Evolutionary conservation across 2,329 filamentous ascomycete genomes (phyloP).

Genomic region (Verticillium dahliae): DNA sequence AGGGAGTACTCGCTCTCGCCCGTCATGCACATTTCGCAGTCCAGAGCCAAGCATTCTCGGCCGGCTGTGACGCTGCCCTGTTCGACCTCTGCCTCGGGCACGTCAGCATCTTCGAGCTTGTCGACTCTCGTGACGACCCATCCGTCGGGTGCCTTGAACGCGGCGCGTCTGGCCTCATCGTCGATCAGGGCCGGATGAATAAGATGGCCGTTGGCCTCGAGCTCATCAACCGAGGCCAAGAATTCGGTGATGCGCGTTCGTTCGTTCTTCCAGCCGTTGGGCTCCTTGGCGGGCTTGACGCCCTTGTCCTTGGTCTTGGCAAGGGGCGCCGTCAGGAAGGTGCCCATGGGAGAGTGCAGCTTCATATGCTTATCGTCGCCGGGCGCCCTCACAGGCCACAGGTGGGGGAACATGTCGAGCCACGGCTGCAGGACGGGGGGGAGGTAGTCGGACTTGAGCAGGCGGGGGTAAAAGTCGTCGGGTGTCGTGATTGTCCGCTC

Average conservation of each 20-base stretch:
- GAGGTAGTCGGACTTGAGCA: slow-evolving; percentile 43
- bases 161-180: slow-evolving; percentile 45
- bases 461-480: slow-evolving; percentile 54
- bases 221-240: slow-evolving; percentile 63
- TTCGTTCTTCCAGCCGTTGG: slow-evolving; percentile 63
- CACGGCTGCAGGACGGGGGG: slow-evolving; percentile 57
- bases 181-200: slow-evolving; percentile 73
- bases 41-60: slow-evolving; percentile 70
- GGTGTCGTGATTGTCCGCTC: slow-evolving; percentile 35
- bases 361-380: slow-evolving; percentile 76
- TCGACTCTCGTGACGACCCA: slow-evolving; percentile 78
- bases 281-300: slow-evolving; percentile 55
- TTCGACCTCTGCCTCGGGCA: slow-evolving; percentile 66
- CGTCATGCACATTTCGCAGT: slow-evolving; percentile 97
- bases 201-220: slow-evolving; percentile 77
- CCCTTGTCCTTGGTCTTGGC: slow-evolving; percentile 55
- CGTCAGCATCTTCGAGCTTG: slow-evolving; percentile 57
- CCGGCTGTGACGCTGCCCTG: slow-evolving; percentile 79
- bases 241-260: slow-evolving; percentile 80
- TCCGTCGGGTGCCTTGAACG: slow-evolving; percentile 54
- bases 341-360: slow-evolving; percentile 80
- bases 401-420: slow-evolving; percentile 74
- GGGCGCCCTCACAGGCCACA: slow-evolving; percentile 85
- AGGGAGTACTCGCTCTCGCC: slow-evolving; percentile 73
- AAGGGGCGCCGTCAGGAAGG: slow-evolving; percentile 71